phyloP scores from a whole-genome alignment of 139 green algal genomes.

The Chlorella sp. region DNA sequence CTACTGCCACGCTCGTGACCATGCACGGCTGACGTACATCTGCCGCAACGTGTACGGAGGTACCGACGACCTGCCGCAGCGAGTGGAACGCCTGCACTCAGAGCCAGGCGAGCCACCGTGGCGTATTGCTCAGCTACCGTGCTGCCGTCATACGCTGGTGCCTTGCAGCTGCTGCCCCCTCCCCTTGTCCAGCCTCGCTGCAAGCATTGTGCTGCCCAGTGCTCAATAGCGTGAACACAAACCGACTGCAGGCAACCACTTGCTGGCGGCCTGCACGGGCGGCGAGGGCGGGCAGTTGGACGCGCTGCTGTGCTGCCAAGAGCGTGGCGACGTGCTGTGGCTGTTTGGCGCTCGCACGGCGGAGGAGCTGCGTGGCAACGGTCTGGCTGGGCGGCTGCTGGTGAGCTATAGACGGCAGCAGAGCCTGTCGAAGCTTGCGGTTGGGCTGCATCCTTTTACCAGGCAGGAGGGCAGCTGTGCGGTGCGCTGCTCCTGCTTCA shows the following conservation, averaged over 20 bases:
- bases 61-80: slow-evolving; percentile 4
- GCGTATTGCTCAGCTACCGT: too few species aligned
- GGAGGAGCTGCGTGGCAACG: slow-evolving; percentile 1
- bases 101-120: too few species aligned
- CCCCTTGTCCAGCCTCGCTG: too few species aligned
- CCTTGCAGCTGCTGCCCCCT: too few species aligned
- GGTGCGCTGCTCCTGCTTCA: not conserved
- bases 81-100: not conserved
- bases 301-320: slow-evolving; percentile 35
- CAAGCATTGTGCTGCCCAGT: too few species aligned
- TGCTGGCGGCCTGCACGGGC: not conserved
- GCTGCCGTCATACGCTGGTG: too few species aligned
- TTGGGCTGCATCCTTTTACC: not conserved
- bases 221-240: too few species aligned
- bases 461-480: not conserved
- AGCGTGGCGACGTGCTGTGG: slow-evolving; percentile 25
- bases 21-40: not conserved
- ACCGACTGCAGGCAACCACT: not conserved
- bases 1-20: too few species aligned
- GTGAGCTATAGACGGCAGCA: not conserved
- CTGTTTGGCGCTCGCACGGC: slow-evolving; percentile 24
- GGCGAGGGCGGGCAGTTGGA: not conserved
- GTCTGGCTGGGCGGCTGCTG: slow-evolving; percentile 8
- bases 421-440: not conserved
- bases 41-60: slow-evolving; percentile 32